Percentiles rank a stretch among this genome's conserved stretches.
These are phyloP conservation scores for Phytophthora fragariae DNA, from an alignment of 352 stramenopile species.

Conservation along the genomic window DNA sequence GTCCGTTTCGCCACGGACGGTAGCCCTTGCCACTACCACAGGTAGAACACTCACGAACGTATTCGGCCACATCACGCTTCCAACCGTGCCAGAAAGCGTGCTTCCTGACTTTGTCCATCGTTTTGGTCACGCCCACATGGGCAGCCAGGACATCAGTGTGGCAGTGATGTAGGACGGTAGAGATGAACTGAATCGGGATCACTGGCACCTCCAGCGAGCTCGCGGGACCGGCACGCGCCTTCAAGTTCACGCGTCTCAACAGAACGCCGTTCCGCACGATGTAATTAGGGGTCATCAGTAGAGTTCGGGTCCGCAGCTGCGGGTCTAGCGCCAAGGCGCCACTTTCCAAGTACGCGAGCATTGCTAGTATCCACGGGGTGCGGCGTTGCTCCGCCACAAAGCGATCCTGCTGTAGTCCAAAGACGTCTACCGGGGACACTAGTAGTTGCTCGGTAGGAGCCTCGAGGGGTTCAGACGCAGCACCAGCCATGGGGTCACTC, in stretches of 20 bases:
- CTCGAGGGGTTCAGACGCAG: too few relatives aligned
- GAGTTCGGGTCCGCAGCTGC: background rate
- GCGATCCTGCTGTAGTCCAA: background rate
- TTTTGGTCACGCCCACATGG: background rate
- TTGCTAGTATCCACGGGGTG: conserved; percentile 5
- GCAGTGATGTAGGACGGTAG: conserved; percentile 11
- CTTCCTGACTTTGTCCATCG: conserved; percentile 2
- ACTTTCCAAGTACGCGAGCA: conserved; percentile 1
- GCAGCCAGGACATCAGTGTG: background rate
- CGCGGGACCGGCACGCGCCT: background rate
- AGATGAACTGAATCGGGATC: background rate
- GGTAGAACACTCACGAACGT: too few relatives aligned
- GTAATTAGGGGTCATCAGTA: conserved; percentile 1
- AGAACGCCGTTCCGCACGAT: background rate
- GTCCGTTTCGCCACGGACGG: conserved; percentile 4
- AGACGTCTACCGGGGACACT: background rate
- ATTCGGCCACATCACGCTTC: too few relatives aligned
- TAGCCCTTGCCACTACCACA: background rate
- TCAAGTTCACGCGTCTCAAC: background rate
- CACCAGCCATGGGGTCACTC: too few relatives aligned
- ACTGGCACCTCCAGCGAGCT: background rate
- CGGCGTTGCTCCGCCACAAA: background rate
- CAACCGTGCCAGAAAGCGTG: background rate
- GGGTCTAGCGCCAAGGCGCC: conserved; percentile 2
- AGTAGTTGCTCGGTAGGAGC: background rate